These are phyloP conservation scores for Elsinoe australis DNA, from an alignment of 2,329 filamentous ascomycete species.

Conservation along the genomic window DNA sequence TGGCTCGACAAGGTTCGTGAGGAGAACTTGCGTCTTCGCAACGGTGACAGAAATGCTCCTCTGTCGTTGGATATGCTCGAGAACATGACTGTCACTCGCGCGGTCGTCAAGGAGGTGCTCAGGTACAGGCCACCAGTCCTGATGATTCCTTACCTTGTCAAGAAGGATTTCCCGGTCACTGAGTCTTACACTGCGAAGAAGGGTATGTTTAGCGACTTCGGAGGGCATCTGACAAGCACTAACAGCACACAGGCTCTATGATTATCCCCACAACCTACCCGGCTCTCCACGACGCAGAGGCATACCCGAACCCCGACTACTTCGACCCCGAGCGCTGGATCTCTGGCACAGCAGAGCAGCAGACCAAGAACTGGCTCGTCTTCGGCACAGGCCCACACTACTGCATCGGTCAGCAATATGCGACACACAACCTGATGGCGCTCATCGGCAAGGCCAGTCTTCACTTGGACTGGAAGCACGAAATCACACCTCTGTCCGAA, in stretches of 20 bases:
- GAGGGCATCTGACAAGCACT: not conserved
- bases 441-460: constrained; percentile 80
- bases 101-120: constrained; percentile 82
- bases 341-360: constrained; percentile 76
- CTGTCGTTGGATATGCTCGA: constrained; percentile 82
- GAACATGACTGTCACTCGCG: constrained; percentile 79
- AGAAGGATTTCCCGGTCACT: constrained; percentile 91
- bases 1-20: constrained; percentile 82
- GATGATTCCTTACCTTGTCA: constrained; percentile 91
- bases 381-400: constrained; percentile 92
- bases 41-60: constrained; percentile 62
- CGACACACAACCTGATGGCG: constrained; percentile 76
- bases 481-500: constrained; percentile 74
- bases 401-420: constrained; percentile 90
- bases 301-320: constrained; percentile 79
- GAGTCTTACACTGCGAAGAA: constrained; percentile 86
- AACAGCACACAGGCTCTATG: constrained; percentile 59
- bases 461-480: constrained; percentile 69
- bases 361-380: constrained; percentile 93
- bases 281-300: constrained; percentile 83
- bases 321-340: constrained; percentile 93
- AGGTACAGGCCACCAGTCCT: constrained; percentile 93
- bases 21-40: constrained; percentile 72
- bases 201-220: constrained; percentile 38
- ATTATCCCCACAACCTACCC: constrained; percentile 86